Base-by-base conservation (phyloP, 2,329 filamentous ascomycete species). In the Neofusicoccum laricinum region DNA sequence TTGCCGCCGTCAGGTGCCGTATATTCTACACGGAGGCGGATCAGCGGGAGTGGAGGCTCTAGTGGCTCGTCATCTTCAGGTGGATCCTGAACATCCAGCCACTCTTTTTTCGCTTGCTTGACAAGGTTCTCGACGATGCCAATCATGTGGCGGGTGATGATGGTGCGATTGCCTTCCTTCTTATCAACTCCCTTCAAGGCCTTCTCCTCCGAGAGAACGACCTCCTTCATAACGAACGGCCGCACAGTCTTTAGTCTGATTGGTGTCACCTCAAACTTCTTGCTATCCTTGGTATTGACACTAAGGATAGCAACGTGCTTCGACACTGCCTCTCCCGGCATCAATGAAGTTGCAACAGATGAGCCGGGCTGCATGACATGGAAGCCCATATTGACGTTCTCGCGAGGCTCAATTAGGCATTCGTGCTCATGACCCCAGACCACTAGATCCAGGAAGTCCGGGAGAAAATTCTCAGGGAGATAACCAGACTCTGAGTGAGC, bases 381-480 rank as follows among this genome's bases (percentile, higher is more conserved):
- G 70, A 99, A 99, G 0, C 90, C 90, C 53, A 90, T 97, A 72
- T 97, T 92, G 0, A 90, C 86, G 70, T 98, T 99, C 51, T 88
- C 82, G 1, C 82, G 81, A 0, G 95, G 95, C 49, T 97, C 88
- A 68, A 99, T 96, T 7, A 94, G 76, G 73, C 95, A 99, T 76
- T 99, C 94, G 73, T 99, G 95, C 77, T 99, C 95, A 72, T 99
- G 95, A 2, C 95, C 95, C 95, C 95, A 99, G 58, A 99, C 85
- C 0, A 99, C 87, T 4, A 99, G 83, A 72, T 99, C 90, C 67
- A 99, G 81, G 80, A 96, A 98, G 17, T 92, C 88, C 0, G 95
- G 96, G 0, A 99, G 82, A 71, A 97, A 95, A 70, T 90, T 92
- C 72, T 99, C 96, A 0, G 96, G 94, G 0, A 99, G 84, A 72